Percentiles rank a stretch among this genome's conserved stretches.
Evolutionary conservation across 2,329 filamentous ascomycete species (phyloP).

Genomic region (Seiridium unicorne): DNA sequence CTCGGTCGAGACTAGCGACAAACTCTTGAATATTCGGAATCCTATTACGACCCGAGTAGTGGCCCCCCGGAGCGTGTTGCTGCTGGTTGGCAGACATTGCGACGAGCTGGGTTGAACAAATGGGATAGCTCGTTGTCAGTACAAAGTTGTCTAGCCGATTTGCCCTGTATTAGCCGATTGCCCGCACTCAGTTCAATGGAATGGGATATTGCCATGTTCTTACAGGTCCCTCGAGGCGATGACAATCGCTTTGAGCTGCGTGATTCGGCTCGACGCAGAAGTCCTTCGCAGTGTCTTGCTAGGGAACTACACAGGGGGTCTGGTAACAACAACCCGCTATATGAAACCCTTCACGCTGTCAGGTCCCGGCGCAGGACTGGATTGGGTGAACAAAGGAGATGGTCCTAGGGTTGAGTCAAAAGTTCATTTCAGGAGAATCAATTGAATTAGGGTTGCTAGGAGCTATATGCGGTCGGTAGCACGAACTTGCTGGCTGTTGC

Average conservation of each 20-base stretch:
- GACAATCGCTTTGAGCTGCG: too few species aligned
- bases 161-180: too few species aligned
- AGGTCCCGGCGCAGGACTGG: too few species aligned
- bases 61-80: slow-evolving; percentile 31
- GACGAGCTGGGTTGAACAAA: too few species aligned
- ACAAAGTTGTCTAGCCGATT: too few species aligned
- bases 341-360: background rate
- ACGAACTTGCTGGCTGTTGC: background rate
- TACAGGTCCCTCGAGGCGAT: too few species aligned
- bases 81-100: slow-evolving; percentile 16
- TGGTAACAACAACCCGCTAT: background rate
- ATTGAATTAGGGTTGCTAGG: background rate
- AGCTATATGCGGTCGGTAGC: background rate
- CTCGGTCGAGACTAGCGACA: slow-evolving; percentile 71
- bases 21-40: slow-evolving; percentile 88
- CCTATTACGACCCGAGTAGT: slow-evolving; percentile 81
- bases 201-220: too few species aligned
- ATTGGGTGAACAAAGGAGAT: background rate
- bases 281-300: too few species aligned
- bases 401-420: too few species aligned
- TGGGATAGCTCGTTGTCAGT: too few species aligned
- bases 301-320: background rate
- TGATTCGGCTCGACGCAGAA: too few species aligned
- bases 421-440: background rate
- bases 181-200: too few species aligned